Base-by-base conservation (phyloP, 148 eudicot species). In the Amaranthus hypochondriacus region DNA sequence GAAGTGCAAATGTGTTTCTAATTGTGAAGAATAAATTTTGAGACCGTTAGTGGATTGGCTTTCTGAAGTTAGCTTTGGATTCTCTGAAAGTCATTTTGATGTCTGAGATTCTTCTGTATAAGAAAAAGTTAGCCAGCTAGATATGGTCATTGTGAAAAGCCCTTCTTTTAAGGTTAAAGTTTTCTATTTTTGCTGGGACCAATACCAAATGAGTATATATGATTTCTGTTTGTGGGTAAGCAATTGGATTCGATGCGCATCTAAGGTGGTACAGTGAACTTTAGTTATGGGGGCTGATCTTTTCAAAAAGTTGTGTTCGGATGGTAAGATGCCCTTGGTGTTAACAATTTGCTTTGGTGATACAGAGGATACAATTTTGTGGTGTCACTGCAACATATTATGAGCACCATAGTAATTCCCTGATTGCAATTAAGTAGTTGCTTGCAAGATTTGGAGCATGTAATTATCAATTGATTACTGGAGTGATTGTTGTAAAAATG, bases 91-190 rank as follows among this genome's bases (percentile, higher is more conserved):
- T 59, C 69, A 49, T 54, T 49, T 21, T n/a, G n/a, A 64, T 67
- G 68, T 8, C 47, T 56, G 69, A 73, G 61, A 18, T 68, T 51
- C 70, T 28, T 14, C 55, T 66, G 54, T 15, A 46, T 42, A 64
- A 66, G 57, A 65, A 76, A 80, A 76, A 80, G 75, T 46, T 70
- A 57, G 62, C 48, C 56, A 43, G 28, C 46, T 80, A 43, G 71
- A 68, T 14, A 69, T 62, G 74, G 73, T 71, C 71, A 51, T 56
- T 6, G 62, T 58, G 43, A 79, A 71, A 57, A 73, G 67, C 9
- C 56, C 66, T 56, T 68, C 74, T 48, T 12, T 48, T n/a, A 68
- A 60, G 28, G 14, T 14, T 28, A 51, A 66, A 68, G 72, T 47
- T 63, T 8, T 71, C 69, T 68, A 8, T 64, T 53, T 73, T 67